phyloP scores from a whole-genome alignment of 78 protist species.

The Acrasis kona region DNA sequence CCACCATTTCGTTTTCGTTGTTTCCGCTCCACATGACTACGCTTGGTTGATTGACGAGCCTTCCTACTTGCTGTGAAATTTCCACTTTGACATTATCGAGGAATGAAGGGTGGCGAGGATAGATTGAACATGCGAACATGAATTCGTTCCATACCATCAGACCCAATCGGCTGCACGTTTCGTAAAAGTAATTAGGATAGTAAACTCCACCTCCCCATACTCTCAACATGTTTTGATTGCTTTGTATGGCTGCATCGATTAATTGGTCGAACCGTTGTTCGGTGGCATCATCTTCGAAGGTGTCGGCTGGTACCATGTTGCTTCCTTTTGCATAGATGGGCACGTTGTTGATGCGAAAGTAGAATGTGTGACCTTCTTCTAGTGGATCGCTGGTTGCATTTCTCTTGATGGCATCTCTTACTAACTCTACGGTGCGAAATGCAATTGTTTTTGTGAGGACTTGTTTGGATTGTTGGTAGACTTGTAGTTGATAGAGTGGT shows the following conservation, averaged over 20 bases:
- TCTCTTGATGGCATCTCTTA: too few species aligned
- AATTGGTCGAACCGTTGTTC: not conserved
- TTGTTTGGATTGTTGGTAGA: not conserved
- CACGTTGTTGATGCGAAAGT: slow-evolving; percentile 21
- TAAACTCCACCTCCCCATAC: not conserved
- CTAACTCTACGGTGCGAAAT: slow-evolving; percentile 15
- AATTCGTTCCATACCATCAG: slow-evolving; percentile 79
- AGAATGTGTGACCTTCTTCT: slow-evolving; percentile 26
- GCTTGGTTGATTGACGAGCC: slow-evolving; percentile 49
- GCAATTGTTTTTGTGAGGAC: not conserved
- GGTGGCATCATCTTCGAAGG: not conserved
- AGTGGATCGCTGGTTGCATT: too few species aligned
- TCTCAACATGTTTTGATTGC: too few species aligned
- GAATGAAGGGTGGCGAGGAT: slow-evolving; percentile 62
- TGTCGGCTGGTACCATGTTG: slow-evolving; percentile 29
- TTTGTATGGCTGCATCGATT: not conserved
- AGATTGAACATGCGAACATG: slow-evolving; percentile 69
- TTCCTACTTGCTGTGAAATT: slow-evolving; percentile 22
- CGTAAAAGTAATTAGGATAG: not conserved
- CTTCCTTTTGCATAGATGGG: slow-evolving; percentile 25
- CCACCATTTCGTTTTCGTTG: slow-evolving; percentile 73
- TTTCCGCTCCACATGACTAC: slow-evolving; percentile 68
- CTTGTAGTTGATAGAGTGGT: not conserved
- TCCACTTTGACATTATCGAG: slow-evolving; percentile 34
- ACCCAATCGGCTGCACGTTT: too few species aligned